Percentiles rank a stretch among this genome's conserved stretches.
Conservation (phyloP, 306 rosid genomes). For the Astragalus glycyphyllos region DNA sequence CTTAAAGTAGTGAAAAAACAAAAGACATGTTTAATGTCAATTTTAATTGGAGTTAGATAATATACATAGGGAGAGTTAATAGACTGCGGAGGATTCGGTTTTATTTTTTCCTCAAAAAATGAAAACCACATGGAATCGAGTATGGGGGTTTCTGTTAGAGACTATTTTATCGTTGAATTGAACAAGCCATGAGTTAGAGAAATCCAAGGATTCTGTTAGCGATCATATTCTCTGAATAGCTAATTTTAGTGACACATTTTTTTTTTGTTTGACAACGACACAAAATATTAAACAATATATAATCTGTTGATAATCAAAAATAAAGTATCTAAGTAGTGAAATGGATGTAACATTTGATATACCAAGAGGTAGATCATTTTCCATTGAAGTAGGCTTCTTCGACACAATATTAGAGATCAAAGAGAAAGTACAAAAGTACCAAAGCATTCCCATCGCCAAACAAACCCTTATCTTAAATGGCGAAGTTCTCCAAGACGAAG, state of each 20-base stretch:
- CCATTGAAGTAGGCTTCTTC: slow-evolving; percentile 73
- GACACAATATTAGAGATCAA: slow-evolving; percentile 73
- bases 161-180: neutral
- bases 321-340: too few relatives aligned
- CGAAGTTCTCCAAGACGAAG: slow-evolving; percentile 61
- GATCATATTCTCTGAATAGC: neutral
- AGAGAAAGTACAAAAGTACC: slow-evolving; percentile 75
- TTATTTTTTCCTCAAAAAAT: too few relatives aligned
- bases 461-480: slow-evolving; percentile 79
- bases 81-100: too few relatives aligned
- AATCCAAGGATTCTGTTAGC: neutral
- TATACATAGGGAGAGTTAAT: too few relatives aligned
- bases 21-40: too few relatives aligned
- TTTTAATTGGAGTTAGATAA: too few relatives aligned
- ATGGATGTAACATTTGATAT: slow-evolving; percentile 72
- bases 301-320: too few relatives aligned
- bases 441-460: slow-evolving; percentile 57
- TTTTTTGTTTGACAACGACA: too few relatives aligned
- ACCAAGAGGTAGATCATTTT: slow-evolving; percentile 55
- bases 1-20: too few relatives aligned
- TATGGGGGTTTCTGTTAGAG: neutral
- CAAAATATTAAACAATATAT: too few relatives aligned
- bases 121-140: neutral
- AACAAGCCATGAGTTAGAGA: neutral
- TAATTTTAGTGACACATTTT: neutral